Base-by-base conservation (phyloP, 768 basidiomycete genomes). In the Pholiota microspora region DNA sequence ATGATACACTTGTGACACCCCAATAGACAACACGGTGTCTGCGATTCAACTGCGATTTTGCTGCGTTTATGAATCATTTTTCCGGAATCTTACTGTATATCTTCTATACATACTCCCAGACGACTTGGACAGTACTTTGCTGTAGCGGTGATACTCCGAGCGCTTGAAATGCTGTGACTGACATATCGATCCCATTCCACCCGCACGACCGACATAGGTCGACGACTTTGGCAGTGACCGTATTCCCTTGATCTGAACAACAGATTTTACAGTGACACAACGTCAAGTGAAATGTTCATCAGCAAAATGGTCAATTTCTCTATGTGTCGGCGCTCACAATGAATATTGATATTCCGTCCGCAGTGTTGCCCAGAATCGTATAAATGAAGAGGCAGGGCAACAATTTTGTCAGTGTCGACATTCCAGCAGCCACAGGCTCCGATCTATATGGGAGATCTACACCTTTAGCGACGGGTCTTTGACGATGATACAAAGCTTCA, bases 181-280 rank as follows among this genome's bases (percentile, higher is more conserved):
- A 69, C 4, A 71, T 59, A 53, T 71, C 69, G 36, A 71, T 58
- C 31, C 56, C 59, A 35, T 61, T 59, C n/a, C 42, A 53, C 18
- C 56, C 58, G 51, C 70, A 69, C 2, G 65, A 62, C n/a, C 65
- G 65, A 53, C 70, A 71, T 2, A 66, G 61, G 57, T 71, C 70
- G 24, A 66, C 65, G 5, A 70, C 60, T 18, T 55, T 59, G 5
- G 63, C 68, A 13, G 53, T 52, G 10, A 69, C 55, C 9, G 61
- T 48, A 31, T 59, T 65, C 9, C 67, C 67, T 54, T 56, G 40
- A 53, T 69, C 70, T 71, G 35, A 27, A 42, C 34, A 44, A 15
- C 6, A 23, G 6, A 27, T 13, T 16, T 25, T n/a, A 13, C 25
- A 15, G 21, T 8, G 2, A 15, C 24, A 45, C 3, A 45, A 45